These are phyloP conservation scores for Cercophora newfieldiana DNA, from an alignment of 495 filamentous ascomycete species.

Conservation along the genomic window DNA sequence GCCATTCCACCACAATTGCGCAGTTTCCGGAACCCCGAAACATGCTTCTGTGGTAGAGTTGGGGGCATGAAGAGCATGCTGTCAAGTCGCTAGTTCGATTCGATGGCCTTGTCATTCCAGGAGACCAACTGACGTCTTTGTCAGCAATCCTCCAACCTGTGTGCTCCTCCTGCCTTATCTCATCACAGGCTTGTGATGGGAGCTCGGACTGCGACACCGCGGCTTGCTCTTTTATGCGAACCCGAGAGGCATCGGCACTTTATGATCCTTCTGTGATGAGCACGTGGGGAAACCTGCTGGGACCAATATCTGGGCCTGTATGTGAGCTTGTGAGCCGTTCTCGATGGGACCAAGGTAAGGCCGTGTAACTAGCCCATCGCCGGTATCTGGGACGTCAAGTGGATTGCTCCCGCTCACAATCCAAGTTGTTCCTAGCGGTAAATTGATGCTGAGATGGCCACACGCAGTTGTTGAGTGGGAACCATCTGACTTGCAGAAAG, in stretches of 20 bases:
- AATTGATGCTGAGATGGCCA: neutral
- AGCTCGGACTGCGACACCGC: neutral
- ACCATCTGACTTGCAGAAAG: constrained; percentile 8
- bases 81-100: neutral
- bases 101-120: neutral
- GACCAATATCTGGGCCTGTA: too few relatives aligned
- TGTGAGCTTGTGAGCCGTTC: neutral
- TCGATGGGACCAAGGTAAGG: neutral
- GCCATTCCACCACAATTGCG: neutral
- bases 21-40: neutral
- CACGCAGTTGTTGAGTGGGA: neutral
- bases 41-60: constrained; percentile 5
- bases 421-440: neutral
- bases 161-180: neutral
- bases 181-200: too few relatives aligned
- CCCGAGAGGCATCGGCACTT: neutral
- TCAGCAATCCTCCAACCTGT: neutral
- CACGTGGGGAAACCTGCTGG: neutral
- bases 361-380: neutral
- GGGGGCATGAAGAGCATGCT: neutral
- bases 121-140: neutral
- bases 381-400: neutral
- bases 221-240: neutral
- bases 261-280: neutral
- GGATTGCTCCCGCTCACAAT: neutral